Evolutionary conservation across 495 filamentous ascomycete species (phyloP).

Genomic region (Xylaria bambusicola): DNA sequence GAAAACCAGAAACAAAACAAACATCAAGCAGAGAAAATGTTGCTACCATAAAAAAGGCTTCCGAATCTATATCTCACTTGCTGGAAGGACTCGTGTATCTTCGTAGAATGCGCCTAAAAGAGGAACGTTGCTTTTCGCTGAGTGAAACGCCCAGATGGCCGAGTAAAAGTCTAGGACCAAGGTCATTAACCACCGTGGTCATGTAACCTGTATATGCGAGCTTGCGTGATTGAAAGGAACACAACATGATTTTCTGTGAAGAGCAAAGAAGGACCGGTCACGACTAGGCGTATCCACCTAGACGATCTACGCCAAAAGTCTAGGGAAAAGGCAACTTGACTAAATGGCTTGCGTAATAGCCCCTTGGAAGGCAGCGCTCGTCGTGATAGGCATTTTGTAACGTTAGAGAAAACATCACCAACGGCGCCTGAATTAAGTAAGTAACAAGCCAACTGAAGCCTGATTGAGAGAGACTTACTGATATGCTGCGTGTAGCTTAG

Average conservation of each 20-base stretch:
- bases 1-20: slow-evolving; percentile 1
- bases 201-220: too few relatives aligned
- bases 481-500: slow-evolving; percentile 42
- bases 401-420: slow-evolving; percentile 25
- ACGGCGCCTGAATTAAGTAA: slow-evolving; percentile 30
- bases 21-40: not conserved
- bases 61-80: not conserved
- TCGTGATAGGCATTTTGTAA: too few relatives aligned
- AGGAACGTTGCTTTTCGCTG: not conserved
- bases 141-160: not conserved
- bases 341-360: too few relatives aligned
- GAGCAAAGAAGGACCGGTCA: too few relatives aligned
- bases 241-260: too few relatives aligned
- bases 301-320: too few relatives aligned
- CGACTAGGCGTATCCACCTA: too few relatives aligned
- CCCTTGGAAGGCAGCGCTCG: not conserved
- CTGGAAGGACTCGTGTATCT: not conserved
- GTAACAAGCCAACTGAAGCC: not conserved
- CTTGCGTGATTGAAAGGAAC: too few relatives aligned
- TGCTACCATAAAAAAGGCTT: not conserved
- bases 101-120: not conserved
- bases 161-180: not conserved
- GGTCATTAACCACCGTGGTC: not conserved
- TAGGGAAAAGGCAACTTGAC: too few relatives aligned
- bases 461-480: slow-evolving; percentile 31